Evolutionary conservation across 139 green algal species (phyloP), one percentile per base, ranked within the genome.

Genomic region (Chlorella sp.): DNA sequence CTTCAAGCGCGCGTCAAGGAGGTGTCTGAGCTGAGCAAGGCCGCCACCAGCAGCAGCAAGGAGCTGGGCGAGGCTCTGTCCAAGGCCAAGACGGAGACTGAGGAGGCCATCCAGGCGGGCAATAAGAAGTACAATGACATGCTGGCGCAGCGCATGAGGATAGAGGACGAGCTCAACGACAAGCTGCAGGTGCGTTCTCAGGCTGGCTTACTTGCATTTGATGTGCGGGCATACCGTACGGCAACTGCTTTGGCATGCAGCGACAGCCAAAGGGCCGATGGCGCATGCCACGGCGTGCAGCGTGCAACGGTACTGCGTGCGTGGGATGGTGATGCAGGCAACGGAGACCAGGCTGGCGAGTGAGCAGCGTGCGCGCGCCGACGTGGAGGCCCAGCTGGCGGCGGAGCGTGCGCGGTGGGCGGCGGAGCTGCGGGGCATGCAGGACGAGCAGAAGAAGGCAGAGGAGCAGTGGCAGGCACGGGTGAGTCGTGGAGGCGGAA

Each of bases 51-150:
- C 64, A 86, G 72, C 65, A 74, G 26, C 70, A 66, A 79, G 69
- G 79, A 67, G 55, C 31, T 71, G 64, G 30, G 29, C 50, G 62
- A 67, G 6, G 6, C 73, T 4, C 71, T 85, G 62, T 29, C 32
- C 1, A 72, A 80, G 61, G 78, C 84, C 10, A 71, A 71, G 36
- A 59, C 73, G 36, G 85, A 89, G 71, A 87, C 79, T 17, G 78
- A 90, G 71, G 82, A 85, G 27, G 77, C 81, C 0, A 81, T 88
- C 27, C 68, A 77, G 35, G 35, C 79, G 49, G 77, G 76, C 62
- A 89, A 90, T 69, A 68, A 79, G 2, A 87, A 83, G 31, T 89
- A 88, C 67, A 87, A 88, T 36, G 66, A 82, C 34, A 88, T 90
- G 86, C 81, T 89, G 33, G 75, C 86, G n/a, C 82, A 88, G 49